Percentiles rank a stretch among this genome's conserved stretches.
Evolutionary conservation across 768 basidiomycete species (phyloP).

Genomic region (Naganishia onofrii): DNA sequence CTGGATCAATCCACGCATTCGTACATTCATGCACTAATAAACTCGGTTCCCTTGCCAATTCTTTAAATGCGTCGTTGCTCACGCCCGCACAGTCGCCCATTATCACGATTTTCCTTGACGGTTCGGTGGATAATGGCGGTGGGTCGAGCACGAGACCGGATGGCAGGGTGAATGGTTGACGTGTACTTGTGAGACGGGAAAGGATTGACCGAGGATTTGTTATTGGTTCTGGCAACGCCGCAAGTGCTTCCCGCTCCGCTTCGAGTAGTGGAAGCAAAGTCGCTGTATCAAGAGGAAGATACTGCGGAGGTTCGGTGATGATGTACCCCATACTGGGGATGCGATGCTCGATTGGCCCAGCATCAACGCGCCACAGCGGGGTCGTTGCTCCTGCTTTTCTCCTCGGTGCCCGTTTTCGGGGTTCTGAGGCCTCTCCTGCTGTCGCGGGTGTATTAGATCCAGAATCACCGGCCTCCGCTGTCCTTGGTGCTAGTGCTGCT

Average conservation of each 20-base stretch:
- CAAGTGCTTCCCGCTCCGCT: slow-evolving; percentile 40
- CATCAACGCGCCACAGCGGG: slow-evolving; percentile 41
- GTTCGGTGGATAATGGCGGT: slow-evolving; percentile 35
- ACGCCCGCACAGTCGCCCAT: slow-evolving; percentile 50
- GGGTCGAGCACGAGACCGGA: slow-evolving; percentile 43
- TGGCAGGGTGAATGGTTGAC: slow-evolving; percentile 45
- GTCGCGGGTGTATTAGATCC: neutral
- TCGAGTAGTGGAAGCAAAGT: slow-evolving; percentile 42
- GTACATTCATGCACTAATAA: slow-evolving; percentile 51
- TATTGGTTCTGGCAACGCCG: slow-evolving; percentile 37
- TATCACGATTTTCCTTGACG: slow-evolving; percentile 44
- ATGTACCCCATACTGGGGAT: slow-evolving; percentile 48
- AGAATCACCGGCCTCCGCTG: neutral
- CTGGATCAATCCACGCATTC: slow-evolving; percentile 56
- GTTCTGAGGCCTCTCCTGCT: neutral
- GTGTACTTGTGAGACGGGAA: slow-evolving; percentile 42
- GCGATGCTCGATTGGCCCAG: slow-evolving; percentile 50
- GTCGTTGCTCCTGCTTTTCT: neutral
- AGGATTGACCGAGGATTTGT: slow-evolving; percentile 44
- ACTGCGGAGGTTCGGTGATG: slow-evolving; percentile 44
- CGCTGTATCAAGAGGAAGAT: slow-evolving; percentile 42
- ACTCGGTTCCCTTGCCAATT: slow-evolving; percentile 44
- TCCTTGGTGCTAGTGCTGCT: neutral
- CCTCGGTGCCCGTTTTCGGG: neutral
- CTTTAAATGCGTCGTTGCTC: slow-evolving; percentile 37